A percentile compares a stretch with the other conserved stretches of the same genome.
Evolutionary conservation across 106 monocot genomes (phyloP).

Genomic region (Dioscorea zingiberensis): DNA sequence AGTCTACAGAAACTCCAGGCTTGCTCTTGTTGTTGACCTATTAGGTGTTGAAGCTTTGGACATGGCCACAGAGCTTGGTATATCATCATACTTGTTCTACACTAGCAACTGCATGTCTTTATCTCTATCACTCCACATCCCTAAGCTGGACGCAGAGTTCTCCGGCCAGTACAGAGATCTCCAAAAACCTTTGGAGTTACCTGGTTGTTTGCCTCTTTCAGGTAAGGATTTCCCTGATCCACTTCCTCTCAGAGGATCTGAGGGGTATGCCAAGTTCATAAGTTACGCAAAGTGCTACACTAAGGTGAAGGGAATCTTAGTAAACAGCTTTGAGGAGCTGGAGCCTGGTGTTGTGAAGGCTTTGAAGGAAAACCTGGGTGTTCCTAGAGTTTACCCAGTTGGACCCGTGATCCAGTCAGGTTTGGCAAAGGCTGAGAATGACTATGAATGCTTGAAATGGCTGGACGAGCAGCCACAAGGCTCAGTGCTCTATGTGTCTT

Average conservation of each 20-base stretch:
- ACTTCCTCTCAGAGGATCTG: neutral
- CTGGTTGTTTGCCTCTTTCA: conserved; percentile 14
- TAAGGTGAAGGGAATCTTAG: conserved; percentile 11
- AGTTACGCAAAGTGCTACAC: neutral
- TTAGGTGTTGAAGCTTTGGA: conserved; percentile 14
- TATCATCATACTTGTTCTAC: conserved; percentile 14
- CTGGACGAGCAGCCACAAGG: neutral
- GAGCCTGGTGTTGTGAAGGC: conserved; percentile 7
- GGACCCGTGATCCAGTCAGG: neutral
- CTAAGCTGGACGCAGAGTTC: neutral
- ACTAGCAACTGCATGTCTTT: neutral
- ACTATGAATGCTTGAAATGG: conserved; percentile 2
- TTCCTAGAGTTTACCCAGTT: conserved; percentile 3
- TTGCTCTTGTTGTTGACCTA: conserved; percentile 18
- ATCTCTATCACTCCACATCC: neutral
- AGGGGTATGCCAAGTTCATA: neutral
- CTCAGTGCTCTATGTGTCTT: conserved; percentile 3
- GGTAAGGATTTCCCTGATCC: conserved; percentile 12
- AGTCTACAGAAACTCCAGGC: neutral
- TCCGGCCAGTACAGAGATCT: conserved; percentile 7
- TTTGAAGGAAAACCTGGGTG: neutral
- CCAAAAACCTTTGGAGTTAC: conserved; percentile 4
- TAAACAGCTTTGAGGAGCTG: conserved; percentile 11
- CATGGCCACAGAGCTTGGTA: conserved; percentile 12
- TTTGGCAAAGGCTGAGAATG: neutral